Conservation (phyloP, 495 filamentous ascomycete species). For the Aspergillus sclerotiicarbonarius region DNA sequence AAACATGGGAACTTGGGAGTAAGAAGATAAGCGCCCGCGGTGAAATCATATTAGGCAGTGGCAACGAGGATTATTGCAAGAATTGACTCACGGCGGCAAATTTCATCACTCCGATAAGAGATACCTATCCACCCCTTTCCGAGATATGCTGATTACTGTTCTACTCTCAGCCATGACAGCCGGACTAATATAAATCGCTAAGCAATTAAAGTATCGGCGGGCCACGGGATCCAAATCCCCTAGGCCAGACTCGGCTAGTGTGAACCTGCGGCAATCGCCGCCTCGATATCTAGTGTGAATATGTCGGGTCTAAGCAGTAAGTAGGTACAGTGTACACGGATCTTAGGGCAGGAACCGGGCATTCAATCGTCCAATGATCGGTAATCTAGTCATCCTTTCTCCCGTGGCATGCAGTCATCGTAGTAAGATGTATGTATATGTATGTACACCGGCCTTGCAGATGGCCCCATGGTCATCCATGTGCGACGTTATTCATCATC, state of each 20-base stretch:
- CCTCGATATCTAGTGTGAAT: no score
- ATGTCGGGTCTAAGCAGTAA: no score
- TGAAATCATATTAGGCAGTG: neutral
- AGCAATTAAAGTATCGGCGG: neutral
- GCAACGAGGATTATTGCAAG: neutral
- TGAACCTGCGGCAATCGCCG: no score
- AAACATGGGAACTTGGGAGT: neutral
- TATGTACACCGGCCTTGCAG: neutral
- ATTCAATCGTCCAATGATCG: neutral
- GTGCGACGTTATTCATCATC: neutral
- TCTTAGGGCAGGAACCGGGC: no score
- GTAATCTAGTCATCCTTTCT: neutral
- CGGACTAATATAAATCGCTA: neutral
- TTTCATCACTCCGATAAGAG: neutral
- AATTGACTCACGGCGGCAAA: neutral
- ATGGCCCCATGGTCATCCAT: neutral
- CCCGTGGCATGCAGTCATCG: neutral
- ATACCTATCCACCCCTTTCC: neutral
- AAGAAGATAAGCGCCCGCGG: neutral
- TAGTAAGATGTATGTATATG: slow-evolving; percentile 1
- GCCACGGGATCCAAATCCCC: neutral
- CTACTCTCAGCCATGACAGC: neutral
- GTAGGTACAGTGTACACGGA: no score
- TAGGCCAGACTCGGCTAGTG: neutral
- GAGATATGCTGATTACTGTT: neutral